phyloP scores from a whole-genome alignment of 192 early-diverging fungal genomes.

The Rhizoclosmatium sp. region DNA sequence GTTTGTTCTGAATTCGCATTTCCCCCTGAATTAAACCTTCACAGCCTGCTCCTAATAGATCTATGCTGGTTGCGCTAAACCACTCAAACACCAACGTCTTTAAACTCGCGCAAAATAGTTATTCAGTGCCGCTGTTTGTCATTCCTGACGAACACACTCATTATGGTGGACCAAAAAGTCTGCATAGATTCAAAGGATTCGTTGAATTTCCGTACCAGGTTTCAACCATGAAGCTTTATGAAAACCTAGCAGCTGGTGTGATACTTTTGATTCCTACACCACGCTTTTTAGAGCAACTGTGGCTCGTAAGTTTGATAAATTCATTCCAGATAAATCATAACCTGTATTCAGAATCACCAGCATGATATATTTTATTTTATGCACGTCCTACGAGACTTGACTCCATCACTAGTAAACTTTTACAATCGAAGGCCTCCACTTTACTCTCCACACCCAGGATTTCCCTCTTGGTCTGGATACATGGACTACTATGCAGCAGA shows the following conservation, averaged over 20 bases:
- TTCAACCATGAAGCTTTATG: conserved; percentile 38
- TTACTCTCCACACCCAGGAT: not conserved
- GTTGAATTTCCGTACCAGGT: conserved; percentile 36
- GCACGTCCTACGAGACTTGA: conserved; percentile 1
- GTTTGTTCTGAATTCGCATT: not conserved
- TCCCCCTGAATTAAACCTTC: not conserved
- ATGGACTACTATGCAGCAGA: conserved; percentile 37
- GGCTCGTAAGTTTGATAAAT: conserved; percentile 6
- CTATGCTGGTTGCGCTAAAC: not conserved
- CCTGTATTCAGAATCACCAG: conserved; percentile 3
- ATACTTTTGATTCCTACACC: conserved; percentile 28
- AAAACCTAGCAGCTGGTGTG: conserved; percentile 34
- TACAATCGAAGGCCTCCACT: not conserved
- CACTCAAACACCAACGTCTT: conserved; percentile 22
- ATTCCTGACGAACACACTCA: conserved; percentile 18
- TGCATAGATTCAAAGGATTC: conserved; percentile 29
- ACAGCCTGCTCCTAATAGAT: not conserved
- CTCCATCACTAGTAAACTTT: not conserved
- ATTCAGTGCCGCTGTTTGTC: not conserved
- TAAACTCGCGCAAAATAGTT: not conserved
- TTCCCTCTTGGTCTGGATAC: conserved; percentile 24
- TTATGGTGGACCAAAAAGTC: conserved; percentile 26
- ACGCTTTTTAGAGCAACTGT: conserved; percentile 22
- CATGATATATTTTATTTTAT: conserved; percentile 19
- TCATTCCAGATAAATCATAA: not conserved